Evolutionary conservation across 495 filamentous ascomycete species (phyloP), one percentile per base, ranked within the genome.

Genomic region (Penicillium paxilli): DNA sequence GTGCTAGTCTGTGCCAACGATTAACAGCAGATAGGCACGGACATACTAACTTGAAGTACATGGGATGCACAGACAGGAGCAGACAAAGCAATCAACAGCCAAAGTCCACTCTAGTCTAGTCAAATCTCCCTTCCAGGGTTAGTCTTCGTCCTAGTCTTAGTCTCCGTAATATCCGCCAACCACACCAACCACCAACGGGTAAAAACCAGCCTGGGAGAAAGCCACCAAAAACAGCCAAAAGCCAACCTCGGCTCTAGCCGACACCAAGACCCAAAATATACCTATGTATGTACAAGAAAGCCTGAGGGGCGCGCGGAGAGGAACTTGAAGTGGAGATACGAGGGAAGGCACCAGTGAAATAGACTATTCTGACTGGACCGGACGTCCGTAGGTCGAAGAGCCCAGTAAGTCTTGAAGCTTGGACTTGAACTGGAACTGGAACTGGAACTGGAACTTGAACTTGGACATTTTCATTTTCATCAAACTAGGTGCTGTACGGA

Each of bases 351-450:
- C 44, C 48, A 55, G 38, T 20, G 23, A 37, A 49, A 53, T 33
- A 35, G 17, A 7, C 16, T 20, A 1, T 28, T 42, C 26, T 57
- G 0, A 63, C 30, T 63, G 63, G 63, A 49, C 57, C 63, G 63
- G 63, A 63, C 45, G 44, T 65, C 63, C 63, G 60, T 51, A 21
- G 59, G 58, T 24, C 30, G 30, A 17, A 38, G 5, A 9, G 12
- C 30, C 9, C 5, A 32, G 7, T 38, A n/a, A 16, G 35, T 40
- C n/a, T 40, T 11, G 30, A 32, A 32, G 10, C 7, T 12, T 4
- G n/a, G n/a, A 32, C 30, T 32, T 14, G n/a, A n/a, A n/a, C n/a
- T n/a, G n/a, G n/a, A n/a, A n/a, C n/a, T n/a, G n/a, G n/a, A n/a
- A n/a, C n/a, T n/a, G n/a, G n/a, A n/a, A n/a, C n/a, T n/a, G n/a